Evolutionary conservation across 306 rosid species (phyloP).

Genomic region (Luffa aegyptiaca): DNA sequence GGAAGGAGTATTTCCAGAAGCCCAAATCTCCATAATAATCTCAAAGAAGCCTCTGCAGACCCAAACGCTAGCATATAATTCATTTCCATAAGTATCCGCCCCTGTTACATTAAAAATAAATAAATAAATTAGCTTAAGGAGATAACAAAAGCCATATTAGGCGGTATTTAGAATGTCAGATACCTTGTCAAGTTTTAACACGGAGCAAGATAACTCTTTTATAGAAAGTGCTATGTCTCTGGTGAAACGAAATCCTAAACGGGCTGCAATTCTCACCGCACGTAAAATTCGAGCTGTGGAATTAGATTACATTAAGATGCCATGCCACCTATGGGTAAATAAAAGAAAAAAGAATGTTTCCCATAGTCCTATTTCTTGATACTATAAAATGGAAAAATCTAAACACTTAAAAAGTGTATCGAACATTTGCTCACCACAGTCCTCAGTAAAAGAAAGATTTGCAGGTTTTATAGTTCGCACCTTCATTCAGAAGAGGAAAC

Average conservation of each 20-base stretch:
- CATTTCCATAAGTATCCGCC: constrained; percentile 30
- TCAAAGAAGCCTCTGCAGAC: constrained; percentile 30
- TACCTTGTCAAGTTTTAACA: constrained; percentile 29
- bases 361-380: not conserved
- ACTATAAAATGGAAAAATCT: not conserved
- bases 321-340: not conserved
- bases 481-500: constrained; percentile 16
- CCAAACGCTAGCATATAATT: constrained; percentile 36
- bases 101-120: constrained; percentile 14
- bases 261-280: constrained; percentile 29
- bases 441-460: constrained; percentile 23
- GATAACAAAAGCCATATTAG: not conserved
- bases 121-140: not conserved
- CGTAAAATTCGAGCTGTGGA: constrained; percentile 28
- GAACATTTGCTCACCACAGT: constrained; percentile 24
- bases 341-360: not conserved
- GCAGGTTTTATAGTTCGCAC: constrained; percentile 28
- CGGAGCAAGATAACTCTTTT: constrained; percentile 21
- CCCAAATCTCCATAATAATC: constrained; percentile 30
- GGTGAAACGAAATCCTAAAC: constrained; percentile 20
- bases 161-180: not conserved
- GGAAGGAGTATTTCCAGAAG: constrained; percentile 29
- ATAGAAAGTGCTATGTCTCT: constrained; percentile 25
- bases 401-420: not conserved
- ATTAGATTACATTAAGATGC: constrained; percentile 8